These are phyloP conservation scores for Sarocladium brachiariae DNA, from an alignment of 2,329 filamentous ascomycete species.

Conservation along the genomic window DNA sequence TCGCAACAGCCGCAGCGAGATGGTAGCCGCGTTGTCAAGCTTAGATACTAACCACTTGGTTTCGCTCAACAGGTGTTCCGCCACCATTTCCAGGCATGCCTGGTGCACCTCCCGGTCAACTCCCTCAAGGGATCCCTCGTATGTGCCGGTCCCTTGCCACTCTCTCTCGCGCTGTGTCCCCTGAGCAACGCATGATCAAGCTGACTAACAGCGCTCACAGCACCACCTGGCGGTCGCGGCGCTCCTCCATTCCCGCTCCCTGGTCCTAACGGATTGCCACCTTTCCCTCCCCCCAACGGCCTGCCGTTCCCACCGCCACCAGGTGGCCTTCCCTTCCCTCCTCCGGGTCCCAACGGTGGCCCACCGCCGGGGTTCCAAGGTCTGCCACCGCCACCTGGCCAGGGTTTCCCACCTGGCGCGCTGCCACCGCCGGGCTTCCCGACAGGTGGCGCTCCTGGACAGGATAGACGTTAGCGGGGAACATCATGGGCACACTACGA, in stretches of 20 bases:
- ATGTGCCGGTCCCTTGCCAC: constrained; percentile 27
- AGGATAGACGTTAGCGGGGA: constrained; percentile 28
- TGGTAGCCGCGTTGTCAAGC: background rate
- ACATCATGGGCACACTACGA: background rate
- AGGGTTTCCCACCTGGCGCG: constrained; percentile 34
- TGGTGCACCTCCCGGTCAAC: constrained; percentile 31
- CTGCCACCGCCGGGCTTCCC: constrained; percentile 27
- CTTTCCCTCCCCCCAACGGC: constrained; percentile 19
- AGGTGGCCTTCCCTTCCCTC: constrained; percentile 21
- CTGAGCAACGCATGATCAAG: too few relatives aligned
- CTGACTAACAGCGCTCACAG: constrained; percentile 24
- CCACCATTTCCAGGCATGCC: constrained; percentile 53
- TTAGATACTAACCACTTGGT: constrained; percentile 20
- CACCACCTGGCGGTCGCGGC: constrained; percentile 39
- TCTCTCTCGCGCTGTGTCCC: too few relatives aligned
- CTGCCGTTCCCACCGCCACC: constrained; percentile 23
- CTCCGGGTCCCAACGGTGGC: constrained; percentile 17
- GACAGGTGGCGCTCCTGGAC: constrained; percentile 28
- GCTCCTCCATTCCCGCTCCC: constrained; percentile 15
- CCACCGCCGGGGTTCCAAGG: constrained; percentile 36
- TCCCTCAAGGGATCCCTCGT: constrained; percentile 44
- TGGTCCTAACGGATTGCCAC: constrained; percentile 11
- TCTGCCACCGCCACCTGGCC: constrained; percentile 32
- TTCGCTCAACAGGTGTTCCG: constrained; percentile 30
- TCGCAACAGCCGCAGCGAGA: too few relatives aligned